A percentile compares a stretch with the other conserved stretches of the same genome.
Conservation (phyloP, 2,329 filamentous ascomycete species). For the Helotiales sp. region DNA sequence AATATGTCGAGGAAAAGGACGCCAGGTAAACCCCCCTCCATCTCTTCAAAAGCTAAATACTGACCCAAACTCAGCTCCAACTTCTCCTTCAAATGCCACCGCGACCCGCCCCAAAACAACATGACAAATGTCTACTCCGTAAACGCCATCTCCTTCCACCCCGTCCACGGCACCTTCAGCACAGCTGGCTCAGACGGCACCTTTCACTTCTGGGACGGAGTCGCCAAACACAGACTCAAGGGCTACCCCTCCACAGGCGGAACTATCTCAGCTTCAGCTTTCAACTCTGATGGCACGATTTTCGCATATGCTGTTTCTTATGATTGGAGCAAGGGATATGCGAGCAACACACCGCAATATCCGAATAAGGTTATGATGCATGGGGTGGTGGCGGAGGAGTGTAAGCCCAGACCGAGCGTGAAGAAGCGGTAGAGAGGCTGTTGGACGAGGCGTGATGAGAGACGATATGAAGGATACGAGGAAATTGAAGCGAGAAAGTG, state of each 20-base stretch:
- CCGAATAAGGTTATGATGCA: constrained; percentile 86
- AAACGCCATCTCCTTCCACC: constrained; percentile 98
- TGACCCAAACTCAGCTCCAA: constrained; percentile 61
- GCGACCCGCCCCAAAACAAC: constrained; percentile 74
- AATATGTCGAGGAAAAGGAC: constrained; percentile 98
- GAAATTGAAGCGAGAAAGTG: not conserved
- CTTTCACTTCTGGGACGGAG: constrained; percentile 96
- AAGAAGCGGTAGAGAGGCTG: constrained; percentile 35
- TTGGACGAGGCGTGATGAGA: not conserved
- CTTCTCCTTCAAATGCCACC: constrained; percentile 99
- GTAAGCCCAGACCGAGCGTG: constrained; percentile 49
- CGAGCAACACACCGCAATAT: constrained; percentile 72
- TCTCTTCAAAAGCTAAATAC: not conserved
- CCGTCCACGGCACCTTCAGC: constrained; percentile 95
- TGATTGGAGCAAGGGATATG: constrained; percentile 97
- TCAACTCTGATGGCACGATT: constrained; percentile 81
- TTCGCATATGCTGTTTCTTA: constrained; percentile 92
- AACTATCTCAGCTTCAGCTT: constrained; percentile 87
- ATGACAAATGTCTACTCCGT: constrained; percentile 89
- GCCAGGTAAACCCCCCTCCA: constrained; percentile 51
- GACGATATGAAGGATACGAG: not conserved
- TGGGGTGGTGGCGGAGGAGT: constrained; percentile 66
- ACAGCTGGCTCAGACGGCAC: constrained; percentile 94
- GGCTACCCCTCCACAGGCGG: constrained; percentile 84
- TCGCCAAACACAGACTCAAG: constrained; percentile 84